Percentiles rank a stretch among this genome's conserved stretches.
Evolutionary conservation across 73 alveolate species (phyloP).

Genomic region (Tetrahymena thermophila): DNA sequence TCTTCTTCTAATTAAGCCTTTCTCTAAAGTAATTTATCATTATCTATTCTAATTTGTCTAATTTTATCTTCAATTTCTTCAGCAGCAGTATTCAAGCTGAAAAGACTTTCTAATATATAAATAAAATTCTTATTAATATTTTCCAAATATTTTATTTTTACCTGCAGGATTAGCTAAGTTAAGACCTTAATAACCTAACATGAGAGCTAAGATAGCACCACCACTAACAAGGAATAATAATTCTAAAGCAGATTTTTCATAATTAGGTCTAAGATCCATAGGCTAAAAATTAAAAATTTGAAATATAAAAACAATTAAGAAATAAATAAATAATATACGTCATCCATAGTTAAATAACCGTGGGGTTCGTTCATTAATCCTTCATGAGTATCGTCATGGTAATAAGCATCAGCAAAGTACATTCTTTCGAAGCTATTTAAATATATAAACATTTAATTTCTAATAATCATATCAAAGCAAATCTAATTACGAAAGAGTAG

Average conservation of each 20-base stretch:
- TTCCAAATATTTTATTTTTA: not conserved
- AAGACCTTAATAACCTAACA: not conserved
- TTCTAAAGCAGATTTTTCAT: not conserved
- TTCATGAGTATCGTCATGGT: constrained; percentile 32
- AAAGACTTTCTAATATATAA: not conserved
- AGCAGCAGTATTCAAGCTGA: not conserved
- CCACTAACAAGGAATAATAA: not conserved
- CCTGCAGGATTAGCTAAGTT: not conserved
- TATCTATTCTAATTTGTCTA: not conserved
- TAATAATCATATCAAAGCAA: not conserved
- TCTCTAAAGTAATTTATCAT: not conserved
- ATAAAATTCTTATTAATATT: not conserved
- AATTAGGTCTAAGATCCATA: not conserved
- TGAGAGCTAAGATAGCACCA: not conserved
- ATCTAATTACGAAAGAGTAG: constrained; percentile 3
- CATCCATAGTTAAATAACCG: constrained; percentile 33
- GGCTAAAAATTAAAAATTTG: not conserved
- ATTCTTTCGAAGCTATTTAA: constrained; percentile 16
- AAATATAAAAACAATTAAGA: not conserved
- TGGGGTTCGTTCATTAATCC: constrained; percentile 27
- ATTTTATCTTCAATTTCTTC: not conserved
- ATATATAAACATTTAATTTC: not conserved
- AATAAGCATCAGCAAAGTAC: constrained; percentile 30
- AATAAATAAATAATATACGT: not conserved
- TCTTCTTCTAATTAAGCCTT: not conserved